Evolutionary conservation across 2,329 filamentous ascomycete species (phyloP), one percentile per base, ranked within the genome.

Genomic region (Exophiala viscosa): DNA sequence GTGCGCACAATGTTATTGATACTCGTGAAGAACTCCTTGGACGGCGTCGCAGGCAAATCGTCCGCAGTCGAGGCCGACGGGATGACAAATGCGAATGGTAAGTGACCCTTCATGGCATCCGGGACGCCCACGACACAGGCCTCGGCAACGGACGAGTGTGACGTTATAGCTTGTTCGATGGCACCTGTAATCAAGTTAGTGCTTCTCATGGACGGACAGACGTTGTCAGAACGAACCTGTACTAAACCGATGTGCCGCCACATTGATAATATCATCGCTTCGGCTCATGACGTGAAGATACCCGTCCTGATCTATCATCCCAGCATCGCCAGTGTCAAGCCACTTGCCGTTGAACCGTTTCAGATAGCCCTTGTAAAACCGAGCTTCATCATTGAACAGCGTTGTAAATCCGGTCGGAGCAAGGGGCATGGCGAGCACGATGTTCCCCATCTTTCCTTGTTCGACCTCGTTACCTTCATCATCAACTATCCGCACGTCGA

Each of bases 261-360:
- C 91, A 66, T 96, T 96, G 66, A 96, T 90, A 54, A 96, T 86
- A 68, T 96, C 91, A 72, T 96, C 91, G 31, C 78, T 78, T 48
- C 82, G 70, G 3, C 77, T 76, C 79, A 85, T 84, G 61, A 86
- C 76, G 61, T 83, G 79, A 31, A 84, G 75, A 60, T 83, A 83
- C 3, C 81, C 82, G 36, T 92, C 85, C 11, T 79, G 69, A 65
- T 96, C 91, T 52, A 96, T 83, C 76, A 90, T 84, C 0, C 92
- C 91, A 0, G 90, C 87, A 67, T 97, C 91, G 2, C 91, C 92
- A 0, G 91, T 96, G 66, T 97, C 91, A 39, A 96, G 71, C 88
- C 89, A 96, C 61, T 81, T 81, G 0, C 90, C 89, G 5, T 80
- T 64, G 65, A 96, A 97, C 11, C 91, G 78, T 69, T 87, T 87